A percentile compares a stretch with the other conserved stretches of the same genome.
Evolutionary conservation across 2,329 filamentous ascomycete genomes (phyloP).

Genomic region (Podosphaera fusca): DNA sequence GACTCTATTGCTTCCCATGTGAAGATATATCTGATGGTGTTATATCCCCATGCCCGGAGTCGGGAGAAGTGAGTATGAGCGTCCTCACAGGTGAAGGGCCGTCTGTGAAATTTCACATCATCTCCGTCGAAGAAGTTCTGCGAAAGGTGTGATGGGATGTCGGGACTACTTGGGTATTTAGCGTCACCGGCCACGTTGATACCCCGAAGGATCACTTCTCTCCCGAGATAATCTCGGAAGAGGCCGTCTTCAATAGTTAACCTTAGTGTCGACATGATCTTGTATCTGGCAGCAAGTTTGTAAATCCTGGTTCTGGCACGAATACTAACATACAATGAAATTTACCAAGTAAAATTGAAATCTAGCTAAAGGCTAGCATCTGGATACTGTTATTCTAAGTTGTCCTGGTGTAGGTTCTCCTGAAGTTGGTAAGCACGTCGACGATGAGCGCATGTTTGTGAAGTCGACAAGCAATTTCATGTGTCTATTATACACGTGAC

Average conservation of each 20-base stretch:
- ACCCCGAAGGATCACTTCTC: conserved; percentile 72
- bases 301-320: too few species aligned
- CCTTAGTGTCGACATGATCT: conserved; percentile 46
- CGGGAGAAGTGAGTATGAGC: conserved; percentile 71
- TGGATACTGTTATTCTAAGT: too few species aligned
- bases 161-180: conserved; percentile 65
- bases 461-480: too few species aligned
- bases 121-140: conserved; percentile 83
- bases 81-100: conserved; percentile 65
- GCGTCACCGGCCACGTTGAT: conserved; percentile 86
- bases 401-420: too few species aligned
- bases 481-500: too few species aligned
- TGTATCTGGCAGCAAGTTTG: too few species aligned
- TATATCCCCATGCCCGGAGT: conserved; percentile 77
- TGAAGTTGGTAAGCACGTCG: too few species aligned
- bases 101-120: conserved; percentile 65
- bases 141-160: conserved; percentile 56
- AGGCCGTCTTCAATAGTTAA: conserved; percentile 65
- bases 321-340: too few species aligned
- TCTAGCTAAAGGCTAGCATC: too few species aligned
- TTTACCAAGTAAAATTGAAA: too few species aligned
- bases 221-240: conserved; percentile 61
- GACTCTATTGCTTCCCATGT: conserved; percentile 99
- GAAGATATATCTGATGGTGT: conserved; percentile 88
- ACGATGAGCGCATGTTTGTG: too few species aligned